Percentiles rank a stretch among this genome's conserved stretches.
Evolutionary conservation across 176 grass and related monocot species (phyloP).

Genomic region (Otatea glauca): DNA sequence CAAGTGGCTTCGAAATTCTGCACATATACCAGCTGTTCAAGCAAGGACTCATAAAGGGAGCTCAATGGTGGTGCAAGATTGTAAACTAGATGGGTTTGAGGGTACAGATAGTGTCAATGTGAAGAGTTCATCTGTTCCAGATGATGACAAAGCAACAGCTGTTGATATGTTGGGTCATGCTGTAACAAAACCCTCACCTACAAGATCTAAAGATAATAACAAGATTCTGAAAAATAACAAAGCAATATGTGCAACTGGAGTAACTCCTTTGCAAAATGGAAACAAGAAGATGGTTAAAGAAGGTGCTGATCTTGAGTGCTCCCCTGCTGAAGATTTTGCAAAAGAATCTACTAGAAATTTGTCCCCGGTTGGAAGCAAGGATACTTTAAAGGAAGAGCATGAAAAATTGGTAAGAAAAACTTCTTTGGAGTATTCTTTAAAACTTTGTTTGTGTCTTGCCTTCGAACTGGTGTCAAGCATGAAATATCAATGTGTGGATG

Average conservation of each 20-base stretch:
- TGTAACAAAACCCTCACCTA: constrained; percentile 40
- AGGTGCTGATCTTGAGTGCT: constrained; percentile 36
- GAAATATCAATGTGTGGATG: constrained; percentile 15
- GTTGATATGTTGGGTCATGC: constrained; percentile 51
- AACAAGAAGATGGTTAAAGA: constrained; percentile 52
- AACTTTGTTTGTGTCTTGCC: constrained; percentile 35
- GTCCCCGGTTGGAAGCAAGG: constrained; percentile 20
- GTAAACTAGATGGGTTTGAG: constrained; percentile 47
- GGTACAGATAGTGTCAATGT: constrained; percentile 35
- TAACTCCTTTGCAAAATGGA: constrained; percentile 54
- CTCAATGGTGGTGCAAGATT: constrained; percentile 45
- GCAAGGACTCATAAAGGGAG: constrained; percentile 44
- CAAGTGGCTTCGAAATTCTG: constrained; percentile 83
- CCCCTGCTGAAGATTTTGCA: constrained; percentile 48
- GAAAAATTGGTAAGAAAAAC: constrained; percentile 59
- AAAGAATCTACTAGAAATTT: constrained; percentile 48
- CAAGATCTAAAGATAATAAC: constrained; percentile 50
- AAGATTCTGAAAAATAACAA: constrained; percentile 48
- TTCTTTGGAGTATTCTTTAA: constrained; percentile 35
- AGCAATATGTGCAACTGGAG: constrained; percentile 37
- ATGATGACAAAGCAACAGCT: constrained; percentile 38
- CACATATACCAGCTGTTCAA: constrained; percentile 50
- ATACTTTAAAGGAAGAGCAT: constrained; percentile 50
- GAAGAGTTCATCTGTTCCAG: constrained; percentile 41
- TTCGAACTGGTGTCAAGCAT: constrained; percentile 22